phyloP scores from a whole-genome alignment of 345 rosid species.

The Laguncularia racemosa region DNA sequence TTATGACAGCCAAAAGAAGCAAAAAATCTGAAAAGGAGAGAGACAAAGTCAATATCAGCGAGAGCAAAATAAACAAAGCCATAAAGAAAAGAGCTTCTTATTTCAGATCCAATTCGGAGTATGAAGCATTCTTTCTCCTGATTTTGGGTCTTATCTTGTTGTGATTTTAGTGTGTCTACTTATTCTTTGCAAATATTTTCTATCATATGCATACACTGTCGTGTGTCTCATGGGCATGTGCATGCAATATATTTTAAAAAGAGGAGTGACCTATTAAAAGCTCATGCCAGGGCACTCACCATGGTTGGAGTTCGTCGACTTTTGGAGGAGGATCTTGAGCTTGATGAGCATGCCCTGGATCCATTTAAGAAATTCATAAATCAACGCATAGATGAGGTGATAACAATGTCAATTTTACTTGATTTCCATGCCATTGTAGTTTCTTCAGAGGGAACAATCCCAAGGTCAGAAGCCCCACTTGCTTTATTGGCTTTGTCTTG shows the following conservation, averaged over 20 bases:
- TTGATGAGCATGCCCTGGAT: conserved; percentile 58
- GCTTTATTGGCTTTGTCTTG: conserved; percentile 1
- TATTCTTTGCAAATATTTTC: not conserved
- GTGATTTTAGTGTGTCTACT: not conserved
- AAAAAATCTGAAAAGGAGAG: conserved; percentile 26
- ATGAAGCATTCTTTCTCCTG: conserved; percentile 18
- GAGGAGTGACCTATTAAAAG: too few relatives aligned
- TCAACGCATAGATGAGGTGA: conserved; percentile 57
- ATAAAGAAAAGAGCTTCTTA: conserved; percentile 51
- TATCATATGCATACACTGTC: not conserved
- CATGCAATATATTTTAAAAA: too few relatives aligned
- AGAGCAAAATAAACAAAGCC: conserved; percentile 47
- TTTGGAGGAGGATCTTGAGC: conserved; percentile 76
- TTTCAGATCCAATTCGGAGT: conserved; percentile 67
- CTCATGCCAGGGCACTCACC: conserved; percentile 42
- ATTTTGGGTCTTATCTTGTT: not conserved
- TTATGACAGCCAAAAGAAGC: conserved; percentile 31
- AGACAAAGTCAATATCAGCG: conserved; percentile 31
- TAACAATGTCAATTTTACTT: too few relatives aligned
- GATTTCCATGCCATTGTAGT: too few relatives aligned
- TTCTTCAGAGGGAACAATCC: not conserved
- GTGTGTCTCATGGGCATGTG: too few relatives aligned
- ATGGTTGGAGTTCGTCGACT: conserved; percentile 78
- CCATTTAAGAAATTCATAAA: conserved; percentile 57
- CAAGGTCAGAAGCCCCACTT: not conserved